Evolutionary conservation across 371 early-diverging fungal genomes (phyloP).

Genomic region (Actinomortierella ambigua): DNA sequence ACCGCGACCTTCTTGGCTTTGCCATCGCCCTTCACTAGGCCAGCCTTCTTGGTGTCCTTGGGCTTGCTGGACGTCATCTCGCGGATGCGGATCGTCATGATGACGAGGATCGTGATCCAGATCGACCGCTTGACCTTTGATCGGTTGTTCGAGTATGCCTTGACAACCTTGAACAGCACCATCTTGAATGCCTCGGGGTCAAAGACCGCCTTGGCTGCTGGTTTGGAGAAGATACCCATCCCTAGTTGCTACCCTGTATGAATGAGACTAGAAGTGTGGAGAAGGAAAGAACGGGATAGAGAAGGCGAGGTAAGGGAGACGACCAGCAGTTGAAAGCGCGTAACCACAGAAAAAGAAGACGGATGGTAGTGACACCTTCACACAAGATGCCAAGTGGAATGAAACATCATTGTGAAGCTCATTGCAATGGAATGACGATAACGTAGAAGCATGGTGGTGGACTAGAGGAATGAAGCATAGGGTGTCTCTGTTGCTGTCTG

Average conservation of each 20-base stretch:
- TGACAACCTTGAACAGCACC: slow-evolving; percentile 31
- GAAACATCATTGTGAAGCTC: too few species aligned
- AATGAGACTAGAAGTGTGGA: too few species aligned
- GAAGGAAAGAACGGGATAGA: too few species aligned
- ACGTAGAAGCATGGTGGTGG: too few species aligned
- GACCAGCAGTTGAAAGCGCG: too few species aligned
- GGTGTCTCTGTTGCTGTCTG: too few species aligned
- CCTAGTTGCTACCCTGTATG: background rate
- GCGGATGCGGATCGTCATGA: slow-evolving; percentile 40
- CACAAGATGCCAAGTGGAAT: too few species aligned
- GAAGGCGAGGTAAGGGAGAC: too few species aligned
- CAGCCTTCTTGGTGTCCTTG: slow-evolving; percentile 34
- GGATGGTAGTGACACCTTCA: too few species aligned
- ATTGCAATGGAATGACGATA: too few species aligned
- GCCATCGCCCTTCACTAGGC: slow-evolving; percentile 33
- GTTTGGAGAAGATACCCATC: slow-evolving; percentile 49
- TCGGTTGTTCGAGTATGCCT: slow-evolving; percentile 43
- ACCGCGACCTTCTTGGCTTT: slow-evolving; percentile 43
- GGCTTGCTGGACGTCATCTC: slow-evolving; percentile 35
- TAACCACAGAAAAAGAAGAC: too few species aligned
- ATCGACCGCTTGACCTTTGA: slow-evolving; percentile 45
- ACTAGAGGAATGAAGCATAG: too few species aligned
- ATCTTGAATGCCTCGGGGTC: slow-evolving; percentile 44
- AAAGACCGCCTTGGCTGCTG: slow-evolving; percentile 43
- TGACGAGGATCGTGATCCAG: slow-evolving; percentile 44